These are phyloP conservation scores for Botrytis galanthina DNA, from an alignment of 2,329 filamentous ascomycete species.

Conservation along the genomic window DNA sequence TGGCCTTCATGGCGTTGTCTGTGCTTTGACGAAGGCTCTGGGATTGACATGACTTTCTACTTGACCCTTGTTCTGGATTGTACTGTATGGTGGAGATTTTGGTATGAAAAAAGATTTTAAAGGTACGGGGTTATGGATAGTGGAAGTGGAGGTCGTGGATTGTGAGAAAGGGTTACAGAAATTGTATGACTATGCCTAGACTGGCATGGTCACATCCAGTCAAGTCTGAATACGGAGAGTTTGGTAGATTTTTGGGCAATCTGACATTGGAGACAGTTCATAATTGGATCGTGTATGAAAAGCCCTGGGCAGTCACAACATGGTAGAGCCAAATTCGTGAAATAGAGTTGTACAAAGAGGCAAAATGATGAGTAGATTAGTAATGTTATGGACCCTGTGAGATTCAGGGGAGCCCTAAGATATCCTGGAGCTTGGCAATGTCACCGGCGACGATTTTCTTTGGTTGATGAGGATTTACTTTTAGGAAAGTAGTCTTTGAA, in stretches of 20 bases:
- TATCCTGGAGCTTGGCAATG: background rate
- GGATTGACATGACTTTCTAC: background rate
- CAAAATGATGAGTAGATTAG: background rate
- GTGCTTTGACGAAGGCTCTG: conserved; percentile 15
- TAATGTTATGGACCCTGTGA: background rate
- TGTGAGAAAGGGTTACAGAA: background rate
- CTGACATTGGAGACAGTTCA: background rate
- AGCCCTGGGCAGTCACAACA: background rate
- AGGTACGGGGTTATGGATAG: background rate
- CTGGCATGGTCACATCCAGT: background rate
- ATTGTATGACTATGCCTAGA: background rate
- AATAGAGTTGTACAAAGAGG: background rate
- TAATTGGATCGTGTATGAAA: background rate
- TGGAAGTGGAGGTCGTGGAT: background rate
- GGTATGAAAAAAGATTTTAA: background rate
- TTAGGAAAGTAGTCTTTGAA: background rate
- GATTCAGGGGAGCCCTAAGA: conserved; percentile 1
- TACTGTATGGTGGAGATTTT: background rate
- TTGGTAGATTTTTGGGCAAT: background rate
- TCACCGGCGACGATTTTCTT: background rate
- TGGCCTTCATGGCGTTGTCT: conserved; percentile 28
- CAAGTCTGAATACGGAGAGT: background rate
- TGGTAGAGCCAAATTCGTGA: background rate
- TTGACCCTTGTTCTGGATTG: background rate
- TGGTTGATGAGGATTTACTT: background rate